Evolutionary conservation across 805 yeast species (phyloP).

Genomic region (Starmera dryadoides): DNA sequence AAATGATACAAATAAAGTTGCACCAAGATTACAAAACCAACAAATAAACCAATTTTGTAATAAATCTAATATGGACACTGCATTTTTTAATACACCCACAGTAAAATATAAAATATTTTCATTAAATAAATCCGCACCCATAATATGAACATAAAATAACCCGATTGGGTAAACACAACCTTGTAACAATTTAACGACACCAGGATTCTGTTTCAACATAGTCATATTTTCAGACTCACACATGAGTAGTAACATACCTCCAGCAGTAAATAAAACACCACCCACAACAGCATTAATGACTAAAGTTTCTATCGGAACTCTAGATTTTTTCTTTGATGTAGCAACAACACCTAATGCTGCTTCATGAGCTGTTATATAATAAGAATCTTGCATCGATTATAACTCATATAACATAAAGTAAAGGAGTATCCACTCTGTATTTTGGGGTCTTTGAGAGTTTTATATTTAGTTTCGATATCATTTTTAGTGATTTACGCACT

Average conservation of each 20-base stretch:
- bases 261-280: background rate
- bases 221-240: background rate
- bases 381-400: background rate
- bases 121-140: background rate
- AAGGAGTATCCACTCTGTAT: too few relatives aligned
- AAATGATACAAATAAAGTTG: background rate
- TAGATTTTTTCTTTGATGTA: background rate
- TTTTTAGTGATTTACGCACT: too few relatives aligned
- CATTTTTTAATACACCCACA: background rate
- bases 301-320: background rate
- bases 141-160: background rate
- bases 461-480: too few relatives aligned
- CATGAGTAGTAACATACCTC: background rate
- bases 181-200: background rate
- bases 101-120: background rate
- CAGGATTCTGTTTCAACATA: background rate
- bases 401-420: too few relatives aligned
- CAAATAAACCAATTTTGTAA: background rate
- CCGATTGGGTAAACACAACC: background rate
- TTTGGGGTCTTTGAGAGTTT: too few relatives aligned
- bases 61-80: background rate
- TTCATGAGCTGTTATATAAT: background rate
- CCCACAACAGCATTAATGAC: background rate
- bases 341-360: background rate
- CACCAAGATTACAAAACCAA: background rate